Evolutionary conservation across 768 basidiomycete species (phyloP).

Genomic region (Lactarius evosmus): DNA sequence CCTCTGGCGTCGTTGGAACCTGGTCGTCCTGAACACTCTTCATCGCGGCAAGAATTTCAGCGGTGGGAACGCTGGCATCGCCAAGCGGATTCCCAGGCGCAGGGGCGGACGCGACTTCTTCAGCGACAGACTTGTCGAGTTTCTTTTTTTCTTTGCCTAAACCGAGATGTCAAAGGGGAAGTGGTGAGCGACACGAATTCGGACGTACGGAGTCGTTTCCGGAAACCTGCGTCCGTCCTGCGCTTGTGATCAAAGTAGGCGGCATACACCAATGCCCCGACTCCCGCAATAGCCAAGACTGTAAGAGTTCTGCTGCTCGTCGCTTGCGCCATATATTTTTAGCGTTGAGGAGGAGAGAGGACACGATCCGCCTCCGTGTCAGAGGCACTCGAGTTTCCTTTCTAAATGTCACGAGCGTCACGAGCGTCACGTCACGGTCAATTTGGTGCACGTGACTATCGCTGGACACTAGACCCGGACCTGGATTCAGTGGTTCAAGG

Average conservation of each 20-base stretch:
- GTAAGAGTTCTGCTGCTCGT: conserved; percentile 39
- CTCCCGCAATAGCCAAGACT: conserved; percentile 41
- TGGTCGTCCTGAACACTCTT: conserved; percentile 66
- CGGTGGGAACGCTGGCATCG: conserved; percentile 40
- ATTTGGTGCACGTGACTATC: background rate
- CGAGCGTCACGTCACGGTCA: background rate
- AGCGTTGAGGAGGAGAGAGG: background rate
- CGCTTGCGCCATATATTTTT: conserved; percentile 14
- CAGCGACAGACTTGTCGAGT: conserved; percentile 60
- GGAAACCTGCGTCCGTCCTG: conserved; percentile 81
- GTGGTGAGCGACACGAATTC: background rate
- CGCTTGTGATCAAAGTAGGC: conserved; percentile 95
- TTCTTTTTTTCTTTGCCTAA: conserved; percentile 92
- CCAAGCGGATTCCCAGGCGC: conserved; percentile 33
- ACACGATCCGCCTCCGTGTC: background rate
- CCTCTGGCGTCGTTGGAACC: conserved; percentile 62
- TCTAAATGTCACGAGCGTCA: conserved; percentile 1
- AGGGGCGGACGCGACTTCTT: conserved; percentile 2
- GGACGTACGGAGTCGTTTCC: conserved; percentile 59
- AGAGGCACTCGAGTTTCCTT: background rate
- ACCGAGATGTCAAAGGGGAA: background rate
- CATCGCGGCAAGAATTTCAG: conserved; percentile 61
- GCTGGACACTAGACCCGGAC: too few species aligned
- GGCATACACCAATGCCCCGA: conserved; percentile 74
- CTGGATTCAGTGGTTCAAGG: too few species aligned